Evolutionary conservation across 345 rosid species (phyloP), one percentile per base, ranked within the genome.

Genomic region (Adansonia digitata): DNA sequence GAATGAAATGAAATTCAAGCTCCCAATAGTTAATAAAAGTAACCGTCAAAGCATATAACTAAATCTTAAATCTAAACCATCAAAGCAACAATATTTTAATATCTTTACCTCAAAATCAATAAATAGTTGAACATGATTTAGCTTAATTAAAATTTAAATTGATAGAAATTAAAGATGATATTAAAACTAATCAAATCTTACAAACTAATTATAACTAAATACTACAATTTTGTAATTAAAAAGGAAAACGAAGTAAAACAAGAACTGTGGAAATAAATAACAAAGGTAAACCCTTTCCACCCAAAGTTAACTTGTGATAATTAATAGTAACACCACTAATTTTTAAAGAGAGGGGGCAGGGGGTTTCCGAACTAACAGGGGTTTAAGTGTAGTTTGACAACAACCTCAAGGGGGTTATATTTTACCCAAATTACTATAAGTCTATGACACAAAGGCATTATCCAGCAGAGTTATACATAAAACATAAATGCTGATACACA

Each of bases 1-100:
- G 70, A 65, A 40, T 40, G 49, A 45, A 67, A 67, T 14, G 11
- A 43, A 26, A 67, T 67, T 64, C n/a, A 67, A 45, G 71, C 37
- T 67, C 20, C 71, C 22, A 40, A 45, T 12, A 45, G 55, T 67
- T 26, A 26, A 67, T 65, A 43, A 67, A 45, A 45, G 12, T 2
- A 67, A 46, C 22, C 46, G 20, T 45, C 40, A 68, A 45, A 45
- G 39, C 55, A 24, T 26, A 67, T n/a, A n/a, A n/a, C n/a, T n/a
- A n/a, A n/a, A n/a, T n/a, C n/a, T n/a, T n/a, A n/a, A n/a, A n/a
- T n/a, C n/a, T n/a, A n/a, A n/a, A n/a, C n/a, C n/a, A n/a, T n/a
- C n/a, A n/a, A n/a, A n/a, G n/a, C n/a, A n/a, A n/a, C n/a, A n/a
- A n/a, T n/a, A n/a, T n/a, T n/a, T n/a, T n/a, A n/a, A n/a, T n/a